A percentile compares a stretch with the other conserved stretches of the same genome.
These are phyloP conservation scores for Cetradonia linearis DNA, from an alignment of 495 filamentous ascomycete genomes.

Conservation along the genomic window DNA sequence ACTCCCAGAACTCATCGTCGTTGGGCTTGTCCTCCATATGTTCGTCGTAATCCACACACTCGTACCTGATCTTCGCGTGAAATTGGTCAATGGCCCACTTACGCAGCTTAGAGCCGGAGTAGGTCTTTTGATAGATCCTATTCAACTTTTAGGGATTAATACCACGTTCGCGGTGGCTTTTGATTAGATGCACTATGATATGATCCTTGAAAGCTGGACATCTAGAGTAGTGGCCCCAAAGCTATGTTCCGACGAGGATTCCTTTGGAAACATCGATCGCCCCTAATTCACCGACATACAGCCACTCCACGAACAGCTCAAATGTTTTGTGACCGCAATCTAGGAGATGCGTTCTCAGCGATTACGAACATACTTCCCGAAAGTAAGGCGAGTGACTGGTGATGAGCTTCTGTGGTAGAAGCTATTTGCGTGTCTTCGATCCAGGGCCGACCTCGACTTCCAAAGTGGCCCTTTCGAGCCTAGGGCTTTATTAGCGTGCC, in stretches of 20 bases:
- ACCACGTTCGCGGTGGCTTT: not conserved
- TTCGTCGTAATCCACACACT: not conserved
- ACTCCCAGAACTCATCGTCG: not conserved
- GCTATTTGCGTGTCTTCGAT: too few relatives aligned
- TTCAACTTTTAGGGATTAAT: not conserved
- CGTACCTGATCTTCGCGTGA: not conserved
- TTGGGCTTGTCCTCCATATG: not conserved
- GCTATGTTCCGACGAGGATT: not conserved
- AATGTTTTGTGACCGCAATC: not conserved
- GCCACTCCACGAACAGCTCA: not conserved
- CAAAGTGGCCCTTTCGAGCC: not conserved
- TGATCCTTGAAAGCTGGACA: not conserved
- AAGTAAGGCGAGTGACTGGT: not conserved
- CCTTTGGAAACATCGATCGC: not conserved
- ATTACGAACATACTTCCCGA: not conserved
- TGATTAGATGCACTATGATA: not conserved
- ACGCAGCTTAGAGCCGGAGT: not conserved
- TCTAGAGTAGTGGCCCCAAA: not conserved
- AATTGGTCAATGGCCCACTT: constrained; percentile 1
- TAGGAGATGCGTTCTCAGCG: not conserved
- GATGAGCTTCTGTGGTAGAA: not conserved
- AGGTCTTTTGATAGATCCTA: fast-evolving
- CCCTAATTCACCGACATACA: not conserved
- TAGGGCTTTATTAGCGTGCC: not conserved
- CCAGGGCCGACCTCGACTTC: not conserved